A percentile compares a stretch with the other conserved stretches of the same genome.
phyloP scores from a whole-genome alignment of 139 green algal species.

The Volvox africanus region DNA sequence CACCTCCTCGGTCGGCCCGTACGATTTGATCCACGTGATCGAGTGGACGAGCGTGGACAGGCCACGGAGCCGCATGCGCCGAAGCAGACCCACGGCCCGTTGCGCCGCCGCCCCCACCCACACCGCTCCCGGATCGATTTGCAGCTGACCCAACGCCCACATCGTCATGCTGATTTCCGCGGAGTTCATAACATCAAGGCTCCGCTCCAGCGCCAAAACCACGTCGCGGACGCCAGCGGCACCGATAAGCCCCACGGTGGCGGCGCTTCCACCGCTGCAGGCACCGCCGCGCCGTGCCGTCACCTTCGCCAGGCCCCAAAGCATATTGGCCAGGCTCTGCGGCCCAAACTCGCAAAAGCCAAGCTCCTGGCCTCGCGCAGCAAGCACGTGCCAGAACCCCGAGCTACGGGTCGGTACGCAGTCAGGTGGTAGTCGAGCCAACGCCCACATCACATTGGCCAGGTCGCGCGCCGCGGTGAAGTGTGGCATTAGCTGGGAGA shows the following conservation, averaged over 20 bases:
- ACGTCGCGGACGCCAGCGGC: neutral
- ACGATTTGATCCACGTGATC: neutral
- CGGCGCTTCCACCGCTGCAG: neutral
- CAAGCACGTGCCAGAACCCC: constrained; percentile 14
- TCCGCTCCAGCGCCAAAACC: neutral
- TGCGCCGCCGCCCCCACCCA: neutral
- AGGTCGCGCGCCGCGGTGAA: constrained; percentile 12
- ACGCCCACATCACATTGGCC: constrained; percentile 28
- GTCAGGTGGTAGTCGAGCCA: neutral
- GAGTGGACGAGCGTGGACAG: constrained; percentile 7
- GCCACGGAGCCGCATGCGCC: neutral
- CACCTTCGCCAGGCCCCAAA: constrained; percentile 50
- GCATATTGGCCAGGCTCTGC: constrained; percentile 54
- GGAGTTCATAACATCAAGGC: constrained; percentile 4
- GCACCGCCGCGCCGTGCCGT: neutral
- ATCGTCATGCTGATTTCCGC: constrained; percentile 13
- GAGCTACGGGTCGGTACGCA: constrained; percentile 9
- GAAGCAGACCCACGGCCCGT: neutral
- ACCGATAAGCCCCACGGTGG: neutral
- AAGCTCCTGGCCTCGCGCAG: neutral
- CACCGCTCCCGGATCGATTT: neutral
- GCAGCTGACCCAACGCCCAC: constrained; percentile 6
- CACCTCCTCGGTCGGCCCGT: neutral
- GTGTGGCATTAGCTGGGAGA: neutral
- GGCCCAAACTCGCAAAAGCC: constrained; percentile 38